Conservation (phyloP, 2,329 filamentous ascomycete species). For the Bipolaris zeicola region DNA sequence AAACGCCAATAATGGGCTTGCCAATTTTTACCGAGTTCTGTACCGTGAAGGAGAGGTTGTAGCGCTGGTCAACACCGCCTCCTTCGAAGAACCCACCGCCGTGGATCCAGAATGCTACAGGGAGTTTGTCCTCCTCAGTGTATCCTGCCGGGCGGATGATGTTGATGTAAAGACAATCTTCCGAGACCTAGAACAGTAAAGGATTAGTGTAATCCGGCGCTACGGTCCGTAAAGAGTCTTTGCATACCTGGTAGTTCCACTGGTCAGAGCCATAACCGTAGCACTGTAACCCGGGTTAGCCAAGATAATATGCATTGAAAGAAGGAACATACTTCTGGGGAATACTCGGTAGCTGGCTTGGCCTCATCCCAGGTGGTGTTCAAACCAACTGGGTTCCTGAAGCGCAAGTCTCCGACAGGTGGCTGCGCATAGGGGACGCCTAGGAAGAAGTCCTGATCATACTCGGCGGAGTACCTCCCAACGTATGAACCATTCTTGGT, state of each 20-base stretch:
- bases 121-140: slow-evolving; percentile 48
- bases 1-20: slow-evolving; percentile 55
- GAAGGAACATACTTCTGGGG: slow-evolving; percentile 17
- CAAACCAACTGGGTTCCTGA: slow-evolving; percentile 55
- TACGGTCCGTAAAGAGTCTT: not conserved
- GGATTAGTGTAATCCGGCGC: not conserved
- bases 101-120: slow-evolving; percentile 62
- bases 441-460: slow-evolving; percentile 55
- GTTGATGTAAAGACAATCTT: slow-evolving; percentile 57
- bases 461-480: slow-evolving; percentile 47
- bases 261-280: slow-evolving; percentile 45
- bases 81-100: slow-evolving; percentile 59
- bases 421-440: slow-evolving; percentile 56
- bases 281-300: slow-evolving; percentile 35
- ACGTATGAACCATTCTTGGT: slow-evolving; percentile 53
- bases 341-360: slow-evolving; percentile 46
- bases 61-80: slow-evolving; percentile 59
- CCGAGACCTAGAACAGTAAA: slow-evolving; percentile 51
- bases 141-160: slow-evolving; percentile 53
- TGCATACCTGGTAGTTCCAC: slow-evolving; percentile 50
- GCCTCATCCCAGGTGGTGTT: slow-evolving; percentile 50
- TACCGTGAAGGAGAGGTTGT: slow-evolving; percentile 57
- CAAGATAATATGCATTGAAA: not conserved
- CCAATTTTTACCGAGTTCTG: slow-evolving; percentile 53
- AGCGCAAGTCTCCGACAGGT: slow-evolving; percentile 55